Base-by-base conservation (phyloP, 306 rosid genomes). In the Albizia julibrissin region DNA sequence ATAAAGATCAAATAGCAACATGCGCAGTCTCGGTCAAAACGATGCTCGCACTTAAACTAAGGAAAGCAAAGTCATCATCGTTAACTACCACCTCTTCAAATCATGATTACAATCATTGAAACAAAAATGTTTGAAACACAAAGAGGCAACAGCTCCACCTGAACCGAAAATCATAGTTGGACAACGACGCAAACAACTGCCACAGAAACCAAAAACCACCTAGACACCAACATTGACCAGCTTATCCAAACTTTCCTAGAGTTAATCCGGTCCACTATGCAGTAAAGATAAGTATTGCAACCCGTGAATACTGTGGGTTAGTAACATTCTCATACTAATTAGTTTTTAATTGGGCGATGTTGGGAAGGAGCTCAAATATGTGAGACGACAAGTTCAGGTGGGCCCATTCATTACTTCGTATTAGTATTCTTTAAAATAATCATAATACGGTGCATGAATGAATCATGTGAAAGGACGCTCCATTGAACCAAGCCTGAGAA, bases 391-490 rank as follows among this genome's bases (percentile, higher is more conserved):
- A 65, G 76, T 2, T 72, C 11, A 43, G 80, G 90, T 65, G 88
- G 93, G 89, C 78, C 93, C 91, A 67, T 70, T 31, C 26, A 44
- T 61, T 61, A 26, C 13, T 61, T 26, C 4, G 67, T 24, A 61
- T 74, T 59, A 72, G 26, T 69, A 74, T 70, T 74, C 70, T 70
- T 12, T 43, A 43, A 77, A 74, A 83, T 26, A 29, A 37, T 74
- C 42, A 85, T 69, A 21, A 69, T 33, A 74, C 84, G 66, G 80
- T 82, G 86, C 92, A 85, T 84, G 91, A 89, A 86, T 40, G 87
- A 87, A 86, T 73, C 81, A 77, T 82, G 82, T 56, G 19, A 76
- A 46, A 29, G 40, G n/a, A 29, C 69, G 69, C 69, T 77, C 59
- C 69, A 76, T 75, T 39, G 83, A 79, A 82, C 78, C 56, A 80